phyloP scores from a whole-genome alignment of 306 rosid genomes.

The Trichosanthes cucumerina region DNA sequence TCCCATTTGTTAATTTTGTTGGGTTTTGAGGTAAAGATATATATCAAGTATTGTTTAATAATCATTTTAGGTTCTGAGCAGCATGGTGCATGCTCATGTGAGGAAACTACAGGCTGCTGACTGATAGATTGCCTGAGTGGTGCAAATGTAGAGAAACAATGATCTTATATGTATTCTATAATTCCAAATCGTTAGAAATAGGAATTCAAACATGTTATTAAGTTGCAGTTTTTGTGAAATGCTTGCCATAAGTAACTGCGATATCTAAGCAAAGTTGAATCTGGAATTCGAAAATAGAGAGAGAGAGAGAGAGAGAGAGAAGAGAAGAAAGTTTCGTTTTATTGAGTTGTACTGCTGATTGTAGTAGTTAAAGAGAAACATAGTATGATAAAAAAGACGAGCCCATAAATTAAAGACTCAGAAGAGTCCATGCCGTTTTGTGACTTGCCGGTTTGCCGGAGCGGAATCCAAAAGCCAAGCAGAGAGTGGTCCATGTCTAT shows the following conservation, averaged over 20 bases:
- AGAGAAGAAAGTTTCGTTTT: constrained; percentile 18
- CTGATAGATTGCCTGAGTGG: neutral
- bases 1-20: neutral
- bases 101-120: neutral
- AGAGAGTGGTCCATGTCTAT: constrained; percentile 13
- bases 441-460: constrained; percentile 88
- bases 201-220: neutral
- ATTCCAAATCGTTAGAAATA: neutral
- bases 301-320: neutral
- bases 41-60: neutral
- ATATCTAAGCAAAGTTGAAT: neutral
- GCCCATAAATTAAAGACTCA: constrained; percentile 37
- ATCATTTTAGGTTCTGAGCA: neutral
- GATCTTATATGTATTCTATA: neutral
- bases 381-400: constrained; percentile 11
- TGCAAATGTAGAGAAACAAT: constrained; percentile 1
- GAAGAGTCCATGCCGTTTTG: constrained; percentile 63
- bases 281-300: neutral
- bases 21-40: neutral
- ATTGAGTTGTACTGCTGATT: constrained; percentile 25
- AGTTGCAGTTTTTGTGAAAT: neutral
- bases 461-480: constrained; percentile 30
- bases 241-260: neutral
- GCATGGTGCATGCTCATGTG: neutral
- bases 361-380: neutral